These are phyloP conservation scores for Scedosporium boydii DNA, from an alignment of 2,329 filamentous ascomycete genomes.

Conservation along the genomic window DNA sequence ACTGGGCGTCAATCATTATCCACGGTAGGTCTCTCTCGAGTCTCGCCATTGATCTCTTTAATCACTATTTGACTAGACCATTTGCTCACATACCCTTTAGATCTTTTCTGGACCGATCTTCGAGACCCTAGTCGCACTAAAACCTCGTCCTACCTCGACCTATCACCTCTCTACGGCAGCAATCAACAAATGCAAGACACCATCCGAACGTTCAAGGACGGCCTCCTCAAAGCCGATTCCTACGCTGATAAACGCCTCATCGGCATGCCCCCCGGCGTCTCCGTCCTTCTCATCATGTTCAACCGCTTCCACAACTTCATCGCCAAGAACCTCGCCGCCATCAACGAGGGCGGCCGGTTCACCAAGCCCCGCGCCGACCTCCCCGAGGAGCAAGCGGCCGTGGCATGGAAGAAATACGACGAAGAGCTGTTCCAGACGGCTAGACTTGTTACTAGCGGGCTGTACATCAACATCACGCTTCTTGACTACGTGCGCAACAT, in stretches of 20 bases:
- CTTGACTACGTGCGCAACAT: conserved; percentile 74
- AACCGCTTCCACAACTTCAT: conserved; percentile 83
- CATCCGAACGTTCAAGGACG: conserved; percentile 61
- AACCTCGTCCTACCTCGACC: conserved; percentile 63
- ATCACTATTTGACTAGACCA: not conserved
- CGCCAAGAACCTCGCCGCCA: conserved; percentile 66
- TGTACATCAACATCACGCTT: conserved; percentile 72
- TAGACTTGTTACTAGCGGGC: conserved; percentile 60
- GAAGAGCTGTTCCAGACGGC: conserved; percentile 74
- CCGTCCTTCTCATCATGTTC: conserved; percentile 67
- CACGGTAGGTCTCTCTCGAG: conserved; percentile 38
- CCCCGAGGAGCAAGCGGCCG: conserved; percentile 35
- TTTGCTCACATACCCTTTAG: conserved; percentile 18
- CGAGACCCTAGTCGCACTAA: conserved; percentile 50
- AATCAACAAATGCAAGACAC: conserved; percentile 56
- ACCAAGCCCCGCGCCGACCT: conserved; percentile 47
- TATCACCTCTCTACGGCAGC: conserved; percentile 63
- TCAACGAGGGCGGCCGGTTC: conserved; percentile 79
- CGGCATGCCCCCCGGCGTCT: conserved; percentile 63
- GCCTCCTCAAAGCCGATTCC: conserved; percentile 61
- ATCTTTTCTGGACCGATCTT: conserved; percentile 63
- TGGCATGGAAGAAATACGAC: conserved; percentile 59
- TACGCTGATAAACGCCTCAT: conserved; percentile 63
- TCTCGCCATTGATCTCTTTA: not conserved
- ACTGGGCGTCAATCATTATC: conserved; percentile 65